These are phyloP conservation scores for Escovopsis sp. DNA, from an alignment of 2,329 filamentous ascomycete genomes.

Conservation along the genomic window DNA sequence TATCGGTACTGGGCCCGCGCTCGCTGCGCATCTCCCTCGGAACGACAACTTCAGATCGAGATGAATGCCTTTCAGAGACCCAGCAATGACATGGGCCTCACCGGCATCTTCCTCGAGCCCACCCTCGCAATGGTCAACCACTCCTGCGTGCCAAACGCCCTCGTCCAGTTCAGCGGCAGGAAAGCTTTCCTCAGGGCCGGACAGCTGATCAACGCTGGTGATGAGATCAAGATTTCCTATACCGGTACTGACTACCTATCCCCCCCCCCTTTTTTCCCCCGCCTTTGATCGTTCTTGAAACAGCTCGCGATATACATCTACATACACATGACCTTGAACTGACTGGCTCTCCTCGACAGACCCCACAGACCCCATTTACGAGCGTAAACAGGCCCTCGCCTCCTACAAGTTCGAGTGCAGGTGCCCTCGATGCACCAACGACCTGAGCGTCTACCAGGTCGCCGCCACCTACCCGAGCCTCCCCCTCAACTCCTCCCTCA, in stretches of 20 bases:
- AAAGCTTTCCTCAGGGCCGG: slow-evolving; percentile 36
- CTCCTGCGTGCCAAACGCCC: slow-evolving; percentile 45
- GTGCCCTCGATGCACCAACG: slow-evolving; percentile 33
- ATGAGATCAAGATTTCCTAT: slow-evolving; percentile 48
- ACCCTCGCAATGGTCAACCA: slow-evolving; percentile 47
- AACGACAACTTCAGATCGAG: slow-evolving; percentile 36
- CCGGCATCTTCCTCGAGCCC: slow-evolving; percentile 42
- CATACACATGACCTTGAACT: not conserved
- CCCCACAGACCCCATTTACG: slow-evolving; percentile 28
- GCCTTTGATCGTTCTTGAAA: too few relatives aligned
- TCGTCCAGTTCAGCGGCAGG: slow-evolving; percentile 39
- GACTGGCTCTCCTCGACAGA: slow-evolving; percentile 20
- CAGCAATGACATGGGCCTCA: slow-evolving; percentile 36
- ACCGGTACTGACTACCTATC: too few relatives aligned
- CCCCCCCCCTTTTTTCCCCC: too few relatives aligned
- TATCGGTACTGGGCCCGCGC: too few relatives aligned
- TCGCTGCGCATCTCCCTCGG: too few relatives aligned
- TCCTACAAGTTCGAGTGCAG: slow-evolving; percentile 39
- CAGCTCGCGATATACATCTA: too few relatives aligned
- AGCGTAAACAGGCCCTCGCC: slow-evolving; percentile 27
- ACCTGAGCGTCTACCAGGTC: slow-evolving; percentile 41
- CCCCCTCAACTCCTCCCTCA: slow-evolving; percentile 27
- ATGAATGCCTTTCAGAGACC: slow-evolving; percentile 47
- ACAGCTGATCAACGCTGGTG: slow-evolving; percentile 30
- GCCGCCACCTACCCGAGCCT: slow-evolving; percentile 23